Conservation (phyloP, 768 basidiomycete species). For the Termitomyces sp. region DNA sequence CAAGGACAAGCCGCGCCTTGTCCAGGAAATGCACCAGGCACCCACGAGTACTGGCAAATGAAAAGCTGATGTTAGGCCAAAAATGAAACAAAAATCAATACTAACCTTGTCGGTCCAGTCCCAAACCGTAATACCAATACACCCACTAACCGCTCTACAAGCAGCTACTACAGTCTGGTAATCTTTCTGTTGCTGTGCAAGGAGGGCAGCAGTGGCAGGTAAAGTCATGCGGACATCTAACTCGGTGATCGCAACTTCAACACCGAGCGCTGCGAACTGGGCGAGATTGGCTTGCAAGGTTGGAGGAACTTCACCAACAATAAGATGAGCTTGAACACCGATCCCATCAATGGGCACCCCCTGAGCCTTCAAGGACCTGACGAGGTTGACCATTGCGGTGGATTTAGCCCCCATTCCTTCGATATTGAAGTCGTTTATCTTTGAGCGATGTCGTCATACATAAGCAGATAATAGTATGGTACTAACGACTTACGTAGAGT, state of each 20-base stretch:
- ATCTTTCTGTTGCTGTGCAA: constrained; percentile 51
- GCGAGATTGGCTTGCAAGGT: constrained; percentile 41
- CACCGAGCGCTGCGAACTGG: constrained; percentile 50
- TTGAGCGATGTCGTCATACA: background rate
- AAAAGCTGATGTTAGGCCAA: background rate
- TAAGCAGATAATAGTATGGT: too few relatives aligned
- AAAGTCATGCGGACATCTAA: constrained; percentile 59
- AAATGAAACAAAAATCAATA: background rate
- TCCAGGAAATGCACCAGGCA: constrained; percentile 29
- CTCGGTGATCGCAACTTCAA: constrained; percentile 67
- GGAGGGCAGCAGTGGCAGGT: constrained; percentile 41
- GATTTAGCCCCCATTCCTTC: constrained; percentile 45
- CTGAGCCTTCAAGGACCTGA: constrained; percentile 37
- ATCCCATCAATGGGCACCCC: constrained; percentile 56
- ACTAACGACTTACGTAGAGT: constrained; percentile 38
- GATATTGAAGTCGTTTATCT: constrained; percentile 38
- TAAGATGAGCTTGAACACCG: constrained; percentile 56
- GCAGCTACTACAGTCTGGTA: constrained; percentile 51
- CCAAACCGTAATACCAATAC: constrained; percentile 43
- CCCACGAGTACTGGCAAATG: constrained; percentile 29
- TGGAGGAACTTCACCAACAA: constrained; percentile 50
- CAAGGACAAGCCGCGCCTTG: constrained; percentile 33
- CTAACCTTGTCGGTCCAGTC: constrained; percentile 27
- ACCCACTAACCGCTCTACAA: constrained; percentile 38
- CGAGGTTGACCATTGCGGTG: constrained; percentile 48